Evolutionary conservation across 2,329 filamentous ascomycete species (phyloP), one percentile per base, ranked within the genome.

Genomic region (Stagonosporopsis cucurbitacearum): DNA sequence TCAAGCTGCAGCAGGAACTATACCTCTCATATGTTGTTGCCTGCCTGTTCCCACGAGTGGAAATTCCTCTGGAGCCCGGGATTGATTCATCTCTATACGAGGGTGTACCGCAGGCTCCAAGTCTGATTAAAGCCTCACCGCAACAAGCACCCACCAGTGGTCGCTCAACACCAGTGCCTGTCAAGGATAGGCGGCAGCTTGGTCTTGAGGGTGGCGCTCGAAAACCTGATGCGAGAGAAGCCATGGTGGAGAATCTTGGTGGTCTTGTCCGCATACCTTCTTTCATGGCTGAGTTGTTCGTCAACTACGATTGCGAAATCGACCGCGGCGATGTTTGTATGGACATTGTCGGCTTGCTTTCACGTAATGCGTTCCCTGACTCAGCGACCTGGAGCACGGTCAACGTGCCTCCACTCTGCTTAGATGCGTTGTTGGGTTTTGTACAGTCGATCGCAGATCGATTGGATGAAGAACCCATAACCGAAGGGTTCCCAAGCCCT

Each of bases 351-450:
- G 94, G 95, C 0, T 83, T 99, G 30, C 80, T 99, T 15, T 94
- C 95, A 19, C 86, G 95, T 55, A 99, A 97, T 73, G 95, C 95
- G 2, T 90, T 99, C 62, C 96, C 95, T 0, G 95, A 99, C 74
- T 96, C 95, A 8, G 95, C 94, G 6, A 97, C 93, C 6, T 99
- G 95, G 95, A 99, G 96, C 74, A 99, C 95, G 11, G 97, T 94
- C 5, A 99, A 96, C 71, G 96, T 99, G 1, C 95, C 95, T 15
- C 95, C 95, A 0, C 80, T 99, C 2, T 99, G 95, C 68, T 81
- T 99, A 20, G 95, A 99, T 77, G 92, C 95, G 9, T 81, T 99
- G 11, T 81, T 99, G 22, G 88, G 92, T 15, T 98, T 93, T 67
- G 86, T 99, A 30, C 93, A 97, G 70, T 96, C 92, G 63, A 89